A percentile compares a stretch with the other conserved stretches of the same genome.
Evolutionary conservation across 2,329 filamentous ascomycete genomes (phyloP).

Genomic region (Sphaerulina musiva): DNA sequence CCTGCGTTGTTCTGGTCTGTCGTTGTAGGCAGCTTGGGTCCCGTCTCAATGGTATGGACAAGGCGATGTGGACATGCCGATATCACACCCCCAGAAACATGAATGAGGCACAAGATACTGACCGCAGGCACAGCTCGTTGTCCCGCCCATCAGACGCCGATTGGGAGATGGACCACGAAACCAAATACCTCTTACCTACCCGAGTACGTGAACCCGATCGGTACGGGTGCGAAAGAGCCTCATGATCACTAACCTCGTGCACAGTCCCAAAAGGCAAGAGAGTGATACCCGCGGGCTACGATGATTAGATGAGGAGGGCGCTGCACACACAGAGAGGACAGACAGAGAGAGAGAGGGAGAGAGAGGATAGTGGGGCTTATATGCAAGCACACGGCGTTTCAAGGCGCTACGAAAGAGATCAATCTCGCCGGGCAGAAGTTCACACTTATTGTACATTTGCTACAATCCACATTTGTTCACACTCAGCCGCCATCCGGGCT

Average conservation of each 20-base stretch:
- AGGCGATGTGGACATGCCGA: too few relatives aligned
- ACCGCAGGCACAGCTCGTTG: conserved; percentile 42
- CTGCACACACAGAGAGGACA: too few relatives aligned
- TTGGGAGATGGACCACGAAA: conserved; percentile 68
- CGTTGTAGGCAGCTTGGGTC: conserved; percentile 65
- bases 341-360: not conserved
- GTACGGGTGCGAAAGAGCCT: not conserved
- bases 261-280: conserved; percentile 45
- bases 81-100: too few relatives aligned
- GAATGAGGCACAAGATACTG: not conserved
- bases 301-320: conserved; percentile 32
- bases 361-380: not conserved
- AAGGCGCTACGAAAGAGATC: not conserved
- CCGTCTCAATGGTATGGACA: conserved; percentile 39
- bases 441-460: not conserved
- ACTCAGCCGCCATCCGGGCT: not conserved
- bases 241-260: not conserved
- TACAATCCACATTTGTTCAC: not conserved
- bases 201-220: conserved; percentile 60
- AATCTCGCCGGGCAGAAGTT: not conserved
- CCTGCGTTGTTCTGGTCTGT: conserved; percentile 88
- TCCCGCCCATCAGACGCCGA: conserved; percentile 65
- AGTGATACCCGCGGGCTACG: conserved; percentile 42
- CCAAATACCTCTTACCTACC: conserved; percentile 82
- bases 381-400: not conserved